These are phyloP conservation scores for Pichia sp. DNA, from an alignment of 1,139 yeast species.

Conservation along the genomic window DNA sequence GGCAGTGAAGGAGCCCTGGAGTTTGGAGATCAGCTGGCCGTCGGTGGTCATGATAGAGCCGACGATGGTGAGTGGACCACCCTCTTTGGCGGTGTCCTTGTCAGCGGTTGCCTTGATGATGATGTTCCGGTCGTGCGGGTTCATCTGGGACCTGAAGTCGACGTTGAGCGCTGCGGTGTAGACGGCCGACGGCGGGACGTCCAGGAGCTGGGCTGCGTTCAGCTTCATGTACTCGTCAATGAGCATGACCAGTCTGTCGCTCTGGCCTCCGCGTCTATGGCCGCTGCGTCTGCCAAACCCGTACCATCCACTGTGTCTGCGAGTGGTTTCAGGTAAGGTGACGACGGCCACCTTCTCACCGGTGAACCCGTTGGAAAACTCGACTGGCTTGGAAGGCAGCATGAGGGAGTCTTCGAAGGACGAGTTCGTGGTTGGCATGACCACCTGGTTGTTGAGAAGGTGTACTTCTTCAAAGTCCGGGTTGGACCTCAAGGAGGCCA, in stretches of 20 bases:
- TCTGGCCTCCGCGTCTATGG: neutral
- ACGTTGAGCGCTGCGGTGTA: neutral
- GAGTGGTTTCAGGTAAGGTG: neutral
- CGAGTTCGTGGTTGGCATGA: conserved; percentile 4
- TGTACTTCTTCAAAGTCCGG: neutral
- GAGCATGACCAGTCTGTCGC: neutral
- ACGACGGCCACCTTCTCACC: neutral
- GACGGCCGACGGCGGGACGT: neutral
- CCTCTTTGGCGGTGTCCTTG: neutral
- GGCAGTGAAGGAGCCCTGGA: neutral
- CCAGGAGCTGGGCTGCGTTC: neutral
- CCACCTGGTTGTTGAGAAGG: neutral
- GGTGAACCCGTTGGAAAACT: neutral
- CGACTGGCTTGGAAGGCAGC: conserved; percentile 1
- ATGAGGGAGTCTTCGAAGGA: conserved; percentile 1
- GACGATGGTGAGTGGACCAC: neutral
- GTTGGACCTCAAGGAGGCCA: neutral
- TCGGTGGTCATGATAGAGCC: conserved; percentile 4
- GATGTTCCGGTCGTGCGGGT: neutral
- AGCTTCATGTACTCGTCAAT: conserved; percentile 8
- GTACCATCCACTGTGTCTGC: neutral
- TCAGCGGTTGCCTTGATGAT: neutral
- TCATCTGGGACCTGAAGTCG: neutral
- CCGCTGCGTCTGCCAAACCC: neutral
- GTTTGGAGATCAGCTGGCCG: neutral